Base-by-base conservation (phyloP, 169 alveolate species). In the Eimeria acervulina region DNA sequence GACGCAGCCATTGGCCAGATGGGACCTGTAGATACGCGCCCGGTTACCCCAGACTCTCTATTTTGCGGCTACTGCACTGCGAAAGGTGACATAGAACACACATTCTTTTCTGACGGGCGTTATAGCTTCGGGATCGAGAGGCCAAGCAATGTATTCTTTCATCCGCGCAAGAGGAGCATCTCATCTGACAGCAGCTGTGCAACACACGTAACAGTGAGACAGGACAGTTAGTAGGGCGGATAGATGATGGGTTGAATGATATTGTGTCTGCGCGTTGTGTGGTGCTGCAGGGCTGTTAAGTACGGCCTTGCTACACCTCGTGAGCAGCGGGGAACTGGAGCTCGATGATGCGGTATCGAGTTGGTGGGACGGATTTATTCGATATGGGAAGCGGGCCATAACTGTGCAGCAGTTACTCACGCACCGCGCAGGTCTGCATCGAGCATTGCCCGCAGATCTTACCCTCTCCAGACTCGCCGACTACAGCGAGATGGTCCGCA, bases 361-460 rank as follows among this genome's bases (percentile, higher is more conserved):
- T 51, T 97, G 97, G 96, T 97, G 98, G 97, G 98, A 97, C 74
- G 98, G 98, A 33, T 97, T 97, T 89, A 94, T 97, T 63, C 96
- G 98, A 47, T 95, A 96, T 94, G 97, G 97, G 66, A 97, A 97
- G 76, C 95, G 96, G 66, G 95, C 95, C 78, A 47, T 97, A 40
- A 97, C 98, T 21, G 84, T 97, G 55, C 94, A 96, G 66, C 97
- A 97, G 66, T 68, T 97, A 26, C 96, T 97, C n/a, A 81, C 96
- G 47, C 98, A 97, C 74, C 93, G 96, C 42, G 96, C 98, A n/a
- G 98, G 98, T 36, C 96, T 96, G 26, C 97, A 94, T 66, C 83
- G 97, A 23, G 95, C 96, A 59, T 85, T 97, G 80, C 98, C 98
- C 13, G 94, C 85, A 44, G 89, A 95, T 68, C 96, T 97, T 13